A percentile compares a stretch with the other conserved stretches of the same genome.
Conservation (phyloP, 164 flowering plant species). For the Aristolochia fimbriata region DNA sequence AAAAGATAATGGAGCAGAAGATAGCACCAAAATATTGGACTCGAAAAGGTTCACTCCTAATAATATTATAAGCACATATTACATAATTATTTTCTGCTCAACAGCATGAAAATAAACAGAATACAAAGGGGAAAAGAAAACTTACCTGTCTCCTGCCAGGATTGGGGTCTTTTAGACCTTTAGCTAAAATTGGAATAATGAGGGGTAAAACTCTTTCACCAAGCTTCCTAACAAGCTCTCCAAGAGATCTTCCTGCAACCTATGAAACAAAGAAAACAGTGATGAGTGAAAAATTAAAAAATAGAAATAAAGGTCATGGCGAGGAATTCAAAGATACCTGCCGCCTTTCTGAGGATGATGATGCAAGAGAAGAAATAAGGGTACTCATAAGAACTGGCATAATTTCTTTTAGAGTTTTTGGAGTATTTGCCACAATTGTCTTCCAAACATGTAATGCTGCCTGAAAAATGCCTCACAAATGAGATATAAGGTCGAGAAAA, state of each 20-base stretch:
- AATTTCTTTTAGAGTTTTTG: slow-evolving; percentile 93
- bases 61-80: no score
- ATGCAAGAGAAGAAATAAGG: slow-evolving; percentile 84
- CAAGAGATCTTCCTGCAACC: slow-evolving; percentile 93
- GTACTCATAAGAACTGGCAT: slow-evolving; percentile 97
- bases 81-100: no score
- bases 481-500: no score
- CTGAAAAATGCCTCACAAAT: slow-evolving; percentile 24
- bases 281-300: no score
- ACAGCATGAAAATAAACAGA: no score
- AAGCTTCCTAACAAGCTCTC: slow-evolving; percentile 98
- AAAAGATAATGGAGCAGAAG: no score
- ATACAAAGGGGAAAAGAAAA: neutral
- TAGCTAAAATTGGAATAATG: slow-evolving; percentile 80
- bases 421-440: slow-evolving; percentile 96
- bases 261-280: slow-evolving; percentile 10
- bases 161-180: slow-evolving; percentile 65
- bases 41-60: no score
- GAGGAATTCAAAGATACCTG: slow-evolving; percentile 40
- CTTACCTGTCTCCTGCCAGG: slow-evolving; percentile 87
- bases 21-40: no score
- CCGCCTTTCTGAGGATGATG: slow-evolving; percentile 93
- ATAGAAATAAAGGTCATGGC: neutral
- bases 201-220: slow-evolving; percentile 96
- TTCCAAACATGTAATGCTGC: slow-evolving; percentile 99